These are phyloP conservation scores for Sporisorium iseilematis-ciliati DNA, from an alignment of 1,284 basidiomycete species.

Conservation along the genomic window DNA sequence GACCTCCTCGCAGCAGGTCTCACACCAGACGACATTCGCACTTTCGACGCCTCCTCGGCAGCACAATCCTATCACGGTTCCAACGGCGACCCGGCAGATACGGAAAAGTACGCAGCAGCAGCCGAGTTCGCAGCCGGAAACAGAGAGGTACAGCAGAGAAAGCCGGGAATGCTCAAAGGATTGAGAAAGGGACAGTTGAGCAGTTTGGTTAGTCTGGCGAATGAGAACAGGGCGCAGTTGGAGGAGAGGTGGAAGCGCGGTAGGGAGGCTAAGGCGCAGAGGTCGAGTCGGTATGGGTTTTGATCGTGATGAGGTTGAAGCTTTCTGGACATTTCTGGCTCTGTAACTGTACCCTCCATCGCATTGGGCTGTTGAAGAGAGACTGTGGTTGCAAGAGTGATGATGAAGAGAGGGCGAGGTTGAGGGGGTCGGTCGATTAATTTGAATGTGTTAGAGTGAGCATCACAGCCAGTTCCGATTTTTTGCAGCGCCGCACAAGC, in stretches of 20 bases:
- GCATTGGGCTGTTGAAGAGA: not conserved
- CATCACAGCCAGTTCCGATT: not conserved
- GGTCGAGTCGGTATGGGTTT: conserved; percentile 41
- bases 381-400: not conserved
- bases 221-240: conserved; percentile 53
- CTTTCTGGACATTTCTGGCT: not conserved
- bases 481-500: conserved; percentile 26
- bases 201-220: conserved; percentile 58
- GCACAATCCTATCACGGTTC: conserved; percentile 37
- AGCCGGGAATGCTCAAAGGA: conserved; percentile 54
- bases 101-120: conserved; percentile 42
- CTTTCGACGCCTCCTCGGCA: conserved; percentile 52
- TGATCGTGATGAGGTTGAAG: not conserved
- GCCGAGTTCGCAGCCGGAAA: conserved; percentile 40
- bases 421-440: not conserved
- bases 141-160: conserved; percentile 33
- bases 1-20: conserved; percentile 29
- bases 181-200: conserved; percentile 61
- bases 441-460: not conserved
- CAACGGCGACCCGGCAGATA: conserved; percentile 22
- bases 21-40: conserved; percentile 23
- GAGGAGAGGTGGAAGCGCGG: conserved; percentile 60
- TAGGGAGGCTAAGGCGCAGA: conserved; percentile 23
- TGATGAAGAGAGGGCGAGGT: not conserved
- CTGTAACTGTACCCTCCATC: not conserved